Base-by-base conservation (phyloP, 768 basidiomycete genomes). In the Phylloporus arenicola region DNA sequence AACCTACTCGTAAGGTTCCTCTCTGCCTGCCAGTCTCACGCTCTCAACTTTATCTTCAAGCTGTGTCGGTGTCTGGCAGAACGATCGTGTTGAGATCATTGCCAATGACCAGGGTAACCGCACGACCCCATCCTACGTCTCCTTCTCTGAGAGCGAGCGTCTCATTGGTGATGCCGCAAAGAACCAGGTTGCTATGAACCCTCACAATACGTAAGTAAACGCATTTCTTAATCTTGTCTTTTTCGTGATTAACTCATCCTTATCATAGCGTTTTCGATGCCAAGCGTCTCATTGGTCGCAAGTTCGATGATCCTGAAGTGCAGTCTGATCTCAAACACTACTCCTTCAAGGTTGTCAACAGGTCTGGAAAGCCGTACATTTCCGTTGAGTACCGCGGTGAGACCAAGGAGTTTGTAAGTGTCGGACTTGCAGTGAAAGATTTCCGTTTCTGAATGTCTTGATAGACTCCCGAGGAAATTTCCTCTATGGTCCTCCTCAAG, bases 51-150 rank as follows among this genome's bases (percentile, higher is more conserved):
- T 31, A 50, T 33, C 50, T 54, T 19, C 34, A 93, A 39, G 90
- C n/a, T 97, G 94, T 72, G 95, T 97, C 63, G 95, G 90, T 80
- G 94, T 98, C 56, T 98, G 94, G 93, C 91, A 94, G 80, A 93
- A 96, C 65, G 95, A 98, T 77, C 90, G 94, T 68, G 94, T 96
- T 58, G 94, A 96, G 75, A 96, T 96, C 77, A 97, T 97, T 68
- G 88, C 88, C 73, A 92, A 92, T 64, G 88, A 92, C 72, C 89
- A 91, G 77, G 88, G 89, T 68, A 91, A 95, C 76, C 87, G 92
- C 51, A 95, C 93, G 9, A 95, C 92, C 7, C 92, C 93, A 14
- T 95, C 93, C 8, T 95, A 94, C 70, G 93, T 96, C 71, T 84
- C 93, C 45, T 95, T 95, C 79, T 88, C 90, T 57, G 89, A 91